phyloP scores from a whole-genome alignment of 78 protist genomes.

The Dictyostelium brefeldianum region DNA sequence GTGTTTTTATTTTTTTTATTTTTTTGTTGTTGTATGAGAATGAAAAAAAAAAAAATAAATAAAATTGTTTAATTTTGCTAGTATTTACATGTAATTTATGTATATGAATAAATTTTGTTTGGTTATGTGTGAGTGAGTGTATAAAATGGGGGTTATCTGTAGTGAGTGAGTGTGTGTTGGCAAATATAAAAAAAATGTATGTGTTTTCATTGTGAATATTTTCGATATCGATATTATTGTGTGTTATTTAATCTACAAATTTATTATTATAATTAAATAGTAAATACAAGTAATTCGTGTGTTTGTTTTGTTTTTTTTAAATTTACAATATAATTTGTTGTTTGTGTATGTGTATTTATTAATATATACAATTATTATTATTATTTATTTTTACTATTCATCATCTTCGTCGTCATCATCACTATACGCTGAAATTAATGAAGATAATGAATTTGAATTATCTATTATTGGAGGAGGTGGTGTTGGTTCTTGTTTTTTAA shows the following conservation, averaged over 20 bases:
- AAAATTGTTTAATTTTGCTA: too few species aligned
- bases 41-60: too few species aligned
- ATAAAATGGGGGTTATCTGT: background rate
- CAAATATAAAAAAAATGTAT: too few species aligned
- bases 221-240: too few species aligned
- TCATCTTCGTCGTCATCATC: constrained; percentile 3
- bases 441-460: background rate
- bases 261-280: background rate
- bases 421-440: background rate
- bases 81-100: too few species aligned
- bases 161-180: background rate
- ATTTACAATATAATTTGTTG: background rate
- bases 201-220: too few species aligned
- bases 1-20: too few species aligned
- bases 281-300: background rate
- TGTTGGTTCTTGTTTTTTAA: background rate
- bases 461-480: background rate
- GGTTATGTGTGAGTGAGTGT: background rate
- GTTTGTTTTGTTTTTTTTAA: background rate
- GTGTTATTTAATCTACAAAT: background rate
- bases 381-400: background rate
- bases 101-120: too few species aligned
- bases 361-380: too few species aligned
- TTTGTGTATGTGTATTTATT: too few species aligned
- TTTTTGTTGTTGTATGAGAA: too few species aligned